Base-by-base conservation (phyloP, 108 stramenopile genomes). In the Chaetoceros tenuissimus region DNA sequence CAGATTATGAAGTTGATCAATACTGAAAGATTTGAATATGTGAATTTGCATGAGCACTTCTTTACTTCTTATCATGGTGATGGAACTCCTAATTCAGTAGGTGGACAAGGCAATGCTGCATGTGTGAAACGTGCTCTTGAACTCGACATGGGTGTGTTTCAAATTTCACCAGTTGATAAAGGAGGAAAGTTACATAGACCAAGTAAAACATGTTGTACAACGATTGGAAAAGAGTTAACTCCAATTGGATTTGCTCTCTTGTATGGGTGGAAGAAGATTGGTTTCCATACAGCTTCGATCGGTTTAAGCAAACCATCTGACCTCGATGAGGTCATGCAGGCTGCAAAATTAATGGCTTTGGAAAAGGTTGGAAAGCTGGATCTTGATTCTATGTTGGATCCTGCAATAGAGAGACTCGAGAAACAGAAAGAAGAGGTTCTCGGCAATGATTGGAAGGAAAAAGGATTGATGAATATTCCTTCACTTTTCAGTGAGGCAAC, bases 81-180 rank as follows among this genome's bases (percentile, higher is more conserved):
- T 40, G 79, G 79, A 25, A 79, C 78, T 10, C 52, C 70, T 3
- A 62, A 77, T 51, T 63, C 63, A 21, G 24, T 53, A 43, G 77
- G 74, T 48, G 84, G 80, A 2, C 70, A 73, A 28, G 84, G 84
- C 2, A 85, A 82, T 55, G 47, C 23, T 22, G 63, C 56, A 24
- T 55, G 49, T 31, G 68, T 82, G 31, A 63, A 72, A 40, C 55
- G 71, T 31, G 84, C 84, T 24, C 54, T 74, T 23, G 73, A 79
- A 60, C 50, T 75, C 56, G 85, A 87, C 57, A 90, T 85, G 89
- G 89, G 89, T 22, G 80, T 88, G 13, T 88, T 91, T 49, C 60
- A 77, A 24, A 91, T 91, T 29, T 74, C 72, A 10, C 84, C 89
- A 18, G 64, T 75, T 60, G 89, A 91, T 60, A 91, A 91, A 63